phyloP scores from a whole-genome alignment of 257 asterid genomes.

The Fraxinus cuspidata region DNA sequence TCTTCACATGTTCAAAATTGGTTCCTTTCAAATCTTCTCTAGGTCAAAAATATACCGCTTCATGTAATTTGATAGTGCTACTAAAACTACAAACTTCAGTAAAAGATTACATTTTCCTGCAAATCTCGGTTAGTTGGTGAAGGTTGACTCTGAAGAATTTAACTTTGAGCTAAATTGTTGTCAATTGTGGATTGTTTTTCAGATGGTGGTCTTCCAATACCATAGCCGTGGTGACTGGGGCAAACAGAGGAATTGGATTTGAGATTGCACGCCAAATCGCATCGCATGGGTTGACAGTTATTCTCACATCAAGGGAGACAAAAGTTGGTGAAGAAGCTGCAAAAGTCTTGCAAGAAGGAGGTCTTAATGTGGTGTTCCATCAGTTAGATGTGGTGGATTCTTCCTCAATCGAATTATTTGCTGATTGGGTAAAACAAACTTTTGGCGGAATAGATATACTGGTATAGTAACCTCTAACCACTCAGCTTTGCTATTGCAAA shows the following conservation, averaged over 20 bases:
- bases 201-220: slow-evolving; percentile 92
- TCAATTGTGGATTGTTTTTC: slow-evolving; percentile 16
- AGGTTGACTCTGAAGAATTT: not conserved
- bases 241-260: slow-evolving; percentile 90
- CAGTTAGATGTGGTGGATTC: slow-evolving; percentile 71
- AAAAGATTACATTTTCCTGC: not conserved
- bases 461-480: slow-evolving; percentile 41
- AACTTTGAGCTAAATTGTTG: not conserved
- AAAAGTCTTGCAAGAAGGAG: slow-evolving; percentile 60
- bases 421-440: slow-evolving; percentile 58
- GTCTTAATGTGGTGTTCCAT: slow-evolving; percentile 63
- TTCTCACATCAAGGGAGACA: slow-evolving; percentile 74
- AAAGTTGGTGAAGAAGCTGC: slow-evolving; percentile 69
- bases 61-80: not conserved
- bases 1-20: not conserved
- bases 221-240: slow-evolving; percentile 91
- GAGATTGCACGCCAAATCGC: slow-evolving; percentile 85
- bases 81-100: not conserved
- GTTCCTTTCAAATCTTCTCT: not conserved
- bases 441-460: slow-evolving; percentile 80
- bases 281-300: slow-evolving; percentile 63
- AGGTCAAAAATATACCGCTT: not conserved
- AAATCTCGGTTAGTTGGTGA: not conserved
- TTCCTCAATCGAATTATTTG: slow-evolving; percentile 56
- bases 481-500: slow-evolving; percentile 8